Conservation (phyloP, 2,329 filamentous ascomycete genomes). For the Neofusicoccum sp. region DNA sequence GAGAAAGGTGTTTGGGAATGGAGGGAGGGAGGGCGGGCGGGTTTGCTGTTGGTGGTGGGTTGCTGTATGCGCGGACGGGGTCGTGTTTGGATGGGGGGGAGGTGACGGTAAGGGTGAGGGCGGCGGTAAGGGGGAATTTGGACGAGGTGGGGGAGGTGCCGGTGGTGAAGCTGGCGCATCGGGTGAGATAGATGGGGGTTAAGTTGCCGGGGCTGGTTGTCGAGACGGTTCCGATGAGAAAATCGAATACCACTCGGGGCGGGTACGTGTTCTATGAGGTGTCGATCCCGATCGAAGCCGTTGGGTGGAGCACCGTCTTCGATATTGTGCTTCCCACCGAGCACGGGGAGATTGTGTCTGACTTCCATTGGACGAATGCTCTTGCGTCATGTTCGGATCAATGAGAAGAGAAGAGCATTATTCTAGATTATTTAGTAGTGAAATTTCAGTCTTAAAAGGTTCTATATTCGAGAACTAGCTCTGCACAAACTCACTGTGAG, state of each 20-base stretch:
- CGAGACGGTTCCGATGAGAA: not conserved
- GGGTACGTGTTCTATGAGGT: constrained; percentile 2
- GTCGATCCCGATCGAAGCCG: not conserved
- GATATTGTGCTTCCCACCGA: not conserved
- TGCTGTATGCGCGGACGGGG: not conserved
- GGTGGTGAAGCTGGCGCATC: not conserved
- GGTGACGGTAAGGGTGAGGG: not conserved
- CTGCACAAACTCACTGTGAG: too few relatives aligned
- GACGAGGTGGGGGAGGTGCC: not conserved
- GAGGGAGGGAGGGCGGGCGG: not conserved
- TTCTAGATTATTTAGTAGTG: too few relatives aligned
- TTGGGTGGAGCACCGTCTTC: not conserved
- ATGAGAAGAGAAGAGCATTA: too few relatives aligned
- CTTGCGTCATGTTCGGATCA: too few relatives aligned
- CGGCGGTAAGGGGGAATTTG: not conserved
- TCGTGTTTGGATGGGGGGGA: not conserved
- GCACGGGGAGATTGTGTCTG: not conserved
- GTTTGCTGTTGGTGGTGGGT: not conserved
- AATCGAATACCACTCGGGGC: not conserved
- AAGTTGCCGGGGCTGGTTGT: not conserved
- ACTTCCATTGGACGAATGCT: not conserved
- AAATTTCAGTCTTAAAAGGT: too few relatives aligned
- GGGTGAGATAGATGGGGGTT: not conserved
- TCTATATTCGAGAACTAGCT: too few relatives aligned
- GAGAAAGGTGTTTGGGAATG: not conserved